phyloP scores from a whole-genome alignment of 148 eudicot genomes.

The Silene uniflora region DNA sequence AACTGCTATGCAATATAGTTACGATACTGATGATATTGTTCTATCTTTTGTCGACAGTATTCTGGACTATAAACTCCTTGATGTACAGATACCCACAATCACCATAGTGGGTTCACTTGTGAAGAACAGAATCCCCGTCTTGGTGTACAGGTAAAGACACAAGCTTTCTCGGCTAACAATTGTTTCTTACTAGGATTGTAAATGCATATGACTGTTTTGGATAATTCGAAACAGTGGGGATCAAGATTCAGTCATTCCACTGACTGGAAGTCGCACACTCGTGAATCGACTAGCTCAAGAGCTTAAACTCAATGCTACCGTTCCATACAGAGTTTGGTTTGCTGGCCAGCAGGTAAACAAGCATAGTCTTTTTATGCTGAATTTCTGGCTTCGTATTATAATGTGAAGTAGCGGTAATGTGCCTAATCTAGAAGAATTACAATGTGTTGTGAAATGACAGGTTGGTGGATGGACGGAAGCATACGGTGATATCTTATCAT shows the following conservation, averaged over 20 bases:
- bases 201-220: slow-evolving; percentile 8
- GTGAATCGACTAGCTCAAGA: slow-evolving; percentile 52
- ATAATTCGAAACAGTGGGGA: slow-evolving; percentile 52
- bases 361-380: neutral
- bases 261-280: slow-evolving; percentile 71
- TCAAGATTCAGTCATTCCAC: slow-evolving; percentile 86
- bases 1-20: neutral
- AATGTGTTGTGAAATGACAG: slow-evolving; percentile 26
- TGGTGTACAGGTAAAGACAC: slow-evolving; percentile 77
- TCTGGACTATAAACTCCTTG: slow-evolving; percentile 72
- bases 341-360: slow-evolving; percentile 68
- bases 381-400: neutral
- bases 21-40: neutral
- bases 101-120: slow-evolving; percentile 65
- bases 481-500: slow-evolving; percentile 59
- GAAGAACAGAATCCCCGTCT: slow-evolving; percentile 65
- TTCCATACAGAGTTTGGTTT: slow-evolving; percentile 87
- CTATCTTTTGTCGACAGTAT: slow-evolving; percentile 41
- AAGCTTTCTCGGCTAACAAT: neutral
- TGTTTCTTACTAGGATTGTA: neutral
- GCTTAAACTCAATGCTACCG: slow-evolving; percentile 56
- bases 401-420: neutral
- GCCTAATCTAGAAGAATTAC: no score
- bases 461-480: slow-evolving; percentile 95
- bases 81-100: slow-evolving; percentile 89